A percentile compares a stretch with the other conserved stretches of the same genome.
These are phyloP conservation scores for Xylaria longipes DNA, from an alignment of 495 filamentous ascomycete genomes.

Conservation along the genomic window DNA sequence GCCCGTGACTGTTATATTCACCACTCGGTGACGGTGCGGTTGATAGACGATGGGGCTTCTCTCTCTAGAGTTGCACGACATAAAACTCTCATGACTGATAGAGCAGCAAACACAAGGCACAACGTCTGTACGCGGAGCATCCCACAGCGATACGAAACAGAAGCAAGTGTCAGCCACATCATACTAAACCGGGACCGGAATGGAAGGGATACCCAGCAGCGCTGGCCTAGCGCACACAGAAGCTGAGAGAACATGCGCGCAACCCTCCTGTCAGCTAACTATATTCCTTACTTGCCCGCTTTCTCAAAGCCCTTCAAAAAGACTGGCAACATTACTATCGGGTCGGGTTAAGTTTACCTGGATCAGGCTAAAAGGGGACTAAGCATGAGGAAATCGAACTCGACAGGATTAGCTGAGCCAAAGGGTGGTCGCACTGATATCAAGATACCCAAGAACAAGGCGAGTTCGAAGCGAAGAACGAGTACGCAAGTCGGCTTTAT, in stretches of 20 bases:
- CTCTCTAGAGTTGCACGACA: not conserved
- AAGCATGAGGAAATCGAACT: not conserved
- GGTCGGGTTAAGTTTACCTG: not conserved
- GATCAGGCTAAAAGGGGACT: not conserved
- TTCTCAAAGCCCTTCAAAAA: not conserved
- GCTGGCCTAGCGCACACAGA: not conserved
- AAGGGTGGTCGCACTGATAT: not conserved
- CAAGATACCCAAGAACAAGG: not conserved
- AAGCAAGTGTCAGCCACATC: not conserved
- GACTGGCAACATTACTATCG: not conserved
- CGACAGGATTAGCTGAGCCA: not conserved
- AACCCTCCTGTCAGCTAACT: not conserved
- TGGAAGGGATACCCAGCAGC: not conserved
- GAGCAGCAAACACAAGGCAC: not conserved
- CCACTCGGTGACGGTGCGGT: not conserved
- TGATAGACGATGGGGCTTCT: not conserved
- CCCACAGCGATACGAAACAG: not conserved
- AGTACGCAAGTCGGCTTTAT: not conserved
- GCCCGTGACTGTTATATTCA: not conserved
- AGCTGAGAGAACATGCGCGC: not conserved
- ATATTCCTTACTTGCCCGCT: not conserved
- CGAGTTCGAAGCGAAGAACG: not conserved
- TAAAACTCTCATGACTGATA: not conserved
- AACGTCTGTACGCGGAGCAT: not conserved
- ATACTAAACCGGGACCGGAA: not conserved